A percentile compares a stretch with the other conserved stretches of the same genome.
Conservation (phyloP, 75 land plant species). For the Larix kaempferi region DNA sequence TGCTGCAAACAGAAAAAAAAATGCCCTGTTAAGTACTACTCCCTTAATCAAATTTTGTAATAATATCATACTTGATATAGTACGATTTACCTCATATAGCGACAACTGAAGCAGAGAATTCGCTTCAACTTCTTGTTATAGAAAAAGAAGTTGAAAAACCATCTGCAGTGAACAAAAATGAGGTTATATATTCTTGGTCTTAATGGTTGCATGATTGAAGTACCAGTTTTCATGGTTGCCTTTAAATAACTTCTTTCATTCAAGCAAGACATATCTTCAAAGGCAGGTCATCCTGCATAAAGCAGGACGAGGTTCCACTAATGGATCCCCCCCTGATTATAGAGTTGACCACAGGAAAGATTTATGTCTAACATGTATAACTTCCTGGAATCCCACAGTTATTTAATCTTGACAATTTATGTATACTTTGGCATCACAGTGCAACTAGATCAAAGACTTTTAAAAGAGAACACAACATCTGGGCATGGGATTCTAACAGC, state of each 20-base stretch:
- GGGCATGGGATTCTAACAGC: too few relatives aligned
- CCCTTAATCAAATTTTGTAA: neutral
- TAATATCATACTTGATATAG: neutral
- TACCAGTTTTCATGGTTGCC: neutral
- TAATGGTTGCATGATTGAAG: neutral
- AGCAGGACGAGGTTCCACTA: neutral
- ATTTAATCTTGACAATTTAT: too few relatives aligned
- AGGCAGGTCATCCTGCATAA: neutral
- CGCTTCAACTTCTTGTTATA: conserved; percentile 84
- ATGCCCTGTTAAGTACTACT: neutral
- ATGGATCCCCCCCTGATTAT: neutral
- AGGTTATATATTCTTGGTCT: too few relatives aligned
- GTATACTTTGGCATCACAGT: too few relatives aligned
- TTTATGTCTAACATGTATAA: too few relatives aligned
- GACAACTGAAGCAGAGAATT: conserved; percentile 72
- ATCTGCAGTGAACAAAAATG: conserved; percentile 35
- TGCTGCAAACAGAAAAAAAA: conserved; percentile 18
- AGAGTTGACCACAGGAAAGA: too few relatives aligned
- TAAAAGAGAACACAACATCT: too few relatives aligned
- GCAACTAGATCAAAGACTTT: too few relatives aligned
- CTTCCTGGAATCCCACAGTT: too few relatives aligned
- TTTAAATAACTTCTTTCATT: neutral
- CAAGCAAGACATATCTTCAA: neutral
- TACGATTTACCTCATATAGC: conserved; percentile 49
- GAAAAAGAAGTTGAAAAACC: conserved; percentile 92